Conservation (phyloP, 2,329 filamentous ascomycete species). For the Pezicula carpinea region DNA sequence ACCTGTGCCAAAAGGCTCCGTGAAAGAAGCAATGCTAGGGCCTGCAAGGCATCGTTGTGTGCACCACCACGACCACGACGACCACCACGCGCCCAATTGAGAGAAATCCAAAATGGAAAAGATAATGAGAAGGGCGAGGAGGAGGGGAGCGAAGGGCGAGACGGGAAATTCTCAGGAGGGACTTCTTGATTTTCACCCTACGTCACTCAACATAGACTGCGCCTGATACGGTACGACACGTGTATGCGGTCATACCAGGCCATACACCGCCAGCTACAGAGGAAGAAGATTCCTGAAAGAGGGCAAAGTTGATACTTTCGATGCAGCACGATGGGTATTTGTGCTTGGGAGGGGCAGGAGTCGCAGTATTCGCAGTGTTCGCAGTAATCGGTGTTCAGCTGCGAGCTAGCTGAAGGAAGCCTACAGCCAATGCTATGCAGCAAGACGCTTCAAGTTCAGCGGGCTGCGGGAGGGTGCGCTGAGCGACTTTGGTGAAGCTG, state of each 20-base stretch:
- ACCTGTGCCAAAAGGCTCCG: neutral
- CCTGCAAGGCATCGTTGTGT: too few relatives aligned
- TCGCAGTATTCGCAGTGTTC: too few relatives aligned
- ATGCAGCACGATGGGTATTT: neutral
- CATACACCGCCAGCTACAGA: neutral
- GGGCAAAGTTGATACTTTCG: neutral
- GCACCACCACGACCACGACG: too few relatives aligned
- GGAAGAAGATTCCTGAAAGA: neutral
- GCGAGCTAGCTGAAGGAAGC: neutral
- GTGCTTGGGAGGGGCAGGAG: too few relatives aligned
- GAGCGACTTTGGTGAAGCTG: neutral
- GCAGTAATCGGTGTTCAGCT: neutral
- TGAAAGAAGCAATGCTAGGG: neutral
- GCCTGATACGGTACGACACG: neutral
- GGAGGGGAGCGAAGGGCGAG: neutral
- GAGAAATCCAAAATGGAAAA: too few relatives aligned
- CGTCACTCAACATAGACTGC: neutral
- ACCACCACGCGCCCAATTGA: too few relatives aligned
- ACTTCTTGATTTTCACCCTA: neutral
- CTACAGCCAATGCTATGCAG: constrained; percentile 1
- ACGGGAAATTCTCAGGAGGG: neutral
- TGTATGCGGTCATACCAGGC: constrained; percentile 1
- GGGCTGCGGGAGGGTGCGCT: too few relatives aligned
- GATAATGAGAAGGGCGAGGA: too few relatives aligned
- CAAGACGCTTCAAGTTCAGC: neutral